These are phyloP conservation scores for Austroboletus eburneus DNA, from an alignment of 768 basidiomycete species.

Conservation along the genomic window DNA sequence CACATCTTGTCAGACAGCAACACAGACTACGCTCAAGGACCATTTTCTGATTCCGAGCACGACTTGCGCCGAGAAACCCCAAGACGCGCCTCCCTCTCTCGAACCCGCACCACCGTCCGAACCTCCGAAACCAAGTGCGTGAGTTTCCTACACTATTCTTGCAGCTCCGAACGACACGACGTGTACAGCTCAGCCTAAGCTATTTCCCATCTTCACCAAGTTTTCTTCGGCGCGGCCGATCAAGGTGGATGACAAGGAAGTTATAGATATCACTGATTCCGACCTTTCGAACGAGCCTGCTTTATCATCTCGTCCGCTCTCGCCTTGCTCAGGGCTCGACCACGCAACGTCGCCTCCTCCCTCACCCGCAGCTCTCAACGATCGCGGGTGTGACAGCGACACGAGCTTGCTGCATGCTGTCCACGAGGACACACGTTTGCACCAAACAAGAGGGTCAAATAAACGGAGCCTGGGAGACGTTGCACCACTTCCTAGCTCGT, in stretches of 20 bases:
- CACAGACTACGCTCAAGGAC: conserved; percentile 28
- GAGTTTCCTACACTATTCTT: not conserved
- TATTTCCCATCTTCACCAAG: conserved; percentile 27
- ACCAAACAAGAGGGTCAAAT: not conserved
- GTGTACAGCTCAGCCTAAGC: conserved; percentile 13
- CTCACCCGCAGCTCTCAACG: not conserved
- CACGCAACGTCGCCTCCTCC: conserved; percentile 4
- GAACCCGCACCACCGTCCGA: not conserved
- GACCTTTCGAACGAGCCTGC: conserved; percentile 13
- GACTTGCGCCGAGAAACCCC: not conserved
- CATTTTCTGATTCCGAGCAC: conserved; percentile 25
- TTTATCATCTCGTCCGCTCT: conserved; percentile 5
- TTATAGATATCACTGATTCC: conserved; percentile 20
- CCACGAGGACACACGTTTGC: not conserved
- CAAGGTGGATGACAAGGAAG: conserved; percentile 14
- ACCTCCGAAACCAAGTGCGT: conserved; percentile 20
- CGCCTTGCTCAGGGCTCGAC: conserved; percentile 9
- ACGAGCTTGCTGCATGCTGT: conserved; percentile 7
- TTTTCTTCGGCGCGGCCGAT: conserved; percentile 3
- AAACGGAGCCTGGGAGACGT: conserved; percentile 5
- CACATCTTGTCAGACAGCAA: conserved; percentile 10
- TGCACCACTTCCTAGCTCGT: conserved; percentile 46
- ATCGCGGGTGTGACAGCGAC: not conserved
- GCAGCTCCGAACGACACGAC: not conserved
- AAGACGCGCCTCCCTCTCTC: not conserved